Base-by-base conservation (phyloP, 495 filamentous ascomycete genomes). In the Penicillium goetzii region DNA sequence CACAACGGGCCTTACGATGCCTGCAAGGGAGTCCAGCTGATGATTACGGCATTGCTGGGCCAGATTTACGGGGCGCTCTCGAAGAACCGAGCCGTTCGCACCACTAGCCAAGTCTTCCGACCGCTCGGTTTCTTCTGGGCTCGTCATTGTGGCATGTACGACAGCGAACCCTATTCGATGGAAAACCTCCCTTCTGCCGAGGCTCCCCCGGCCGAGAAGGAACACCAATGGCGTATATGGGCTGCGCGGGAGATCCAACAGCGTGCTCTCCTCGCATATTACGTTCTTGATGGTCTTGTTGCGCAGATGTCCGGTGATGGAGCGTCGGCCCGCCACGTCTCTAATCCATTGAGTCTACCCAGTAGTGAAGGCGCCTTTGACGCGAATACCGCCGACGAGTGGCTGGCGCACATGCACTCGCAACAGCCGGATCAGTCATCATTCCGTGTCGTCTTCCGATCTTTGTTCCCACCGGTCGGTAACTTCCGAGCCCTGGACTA, bases 41-140 rank as follows among this genome's bases (percentile, higher is more conserved):
- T 83, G 21, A 67, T 83, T 19, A 81, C 81, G 1, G 80, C 80
- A 10, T 63, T 83, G 2, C 52, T 83, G 17, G 75, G 77, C 4
- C 81, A 83, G 59, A 72, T 80, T 17, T 83, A 83, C 56, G 81
- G 80, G 17, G 78, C 77, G 5, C 56, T 82, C 23, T 80, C 80
- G 10, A 81, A 81, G 71, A 81, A 81, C 49, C 68, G 76, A 21
- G 69, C 71, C 4, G 78, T 83, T 28, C 73, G 81, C 10, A 81
- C 76, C 2, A 82, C 80, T 26, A 78, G 77, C 59, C 80, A 83
- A 56, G 76, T 80, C 4, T 82, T 81, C 60, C 80, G 80, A 8
- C 79, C 78, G 0, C 68, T 83, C 0, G 78, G 77, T 8, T 82
- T 83, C 66, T 80, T 79, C 62, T 83, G 81, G 81, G 80, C 81